Conservation (phyloP, 2,329 filamentous ascomycete genomes). For the Parascedosporium putredinis region DNA sequence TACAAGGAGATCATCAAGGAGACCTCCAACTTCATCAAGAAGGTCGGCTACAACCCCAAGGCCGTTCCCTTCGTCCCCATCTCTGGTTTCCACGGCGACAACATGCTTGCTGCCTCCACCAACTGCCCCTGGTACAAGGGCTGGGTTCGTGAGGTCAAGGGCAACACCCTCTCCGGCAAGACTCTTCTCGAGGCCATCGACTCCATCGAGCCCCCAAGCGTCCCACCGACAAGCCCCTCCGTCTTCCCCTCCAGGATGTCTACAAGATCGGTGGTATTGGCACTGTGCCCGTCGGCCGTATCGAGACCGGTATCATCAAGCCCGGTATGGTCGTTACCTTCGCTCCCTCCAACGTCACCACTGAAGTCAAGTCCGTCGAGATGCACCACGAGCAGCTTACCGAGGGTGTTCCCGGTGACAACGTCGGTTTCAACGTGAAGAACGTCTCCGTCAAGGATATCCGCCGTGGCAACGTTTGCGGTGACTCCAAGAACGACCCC, state of each 20-base stretch:
- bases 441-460: constrained; percentile 99
- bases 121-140: constrained; percentile 99
- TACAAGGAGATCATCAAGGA: constrained; percentile 99
- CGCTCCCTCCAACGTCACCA: constrained; percentile 96
- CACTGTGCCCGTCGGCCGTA: constrained; percentile 99
- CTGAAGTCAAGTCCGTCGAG: constrained; percentile 99
- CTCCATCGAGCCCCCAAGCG: constrained; percentile 86
- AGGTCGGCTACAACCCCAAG: constrained; percentile 99
- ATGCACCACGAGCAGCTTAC: constrained; percentile 99
- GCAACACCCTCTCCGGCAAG: constrained; percentile 79
- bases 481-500: constrained; percentile 99
- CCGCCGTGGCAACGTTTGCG: constrained; percentile 98
- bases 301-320: constrained; percentile 98
- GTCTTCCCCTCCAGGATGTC: constrained; percentile 99
- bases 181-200: constrained; percentile 99
- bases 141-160: constrained; percentile 90
- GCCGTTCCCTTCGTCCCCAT: constrained; percentile 96
- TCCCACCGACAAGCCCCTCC: constrained; percentile 98
- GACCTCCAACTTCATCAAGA: constrained; percentile 99
- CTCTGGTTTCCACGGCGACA: constrained; percentile 99
- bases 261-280: constrained; percentile 99
- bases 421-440: constrained; percentile 99
- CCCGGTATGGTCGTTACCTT: constrained; percentile 93
- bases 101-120: constrained; percentile 84
- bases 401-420: constrained; percentile 97